Evolutionary conservation across 2,329 filamentous ascomycete genomes (phyloP), one percentile per base, ranked within the genome.

Genomic region (Delphinella strobiligena): DNA sequence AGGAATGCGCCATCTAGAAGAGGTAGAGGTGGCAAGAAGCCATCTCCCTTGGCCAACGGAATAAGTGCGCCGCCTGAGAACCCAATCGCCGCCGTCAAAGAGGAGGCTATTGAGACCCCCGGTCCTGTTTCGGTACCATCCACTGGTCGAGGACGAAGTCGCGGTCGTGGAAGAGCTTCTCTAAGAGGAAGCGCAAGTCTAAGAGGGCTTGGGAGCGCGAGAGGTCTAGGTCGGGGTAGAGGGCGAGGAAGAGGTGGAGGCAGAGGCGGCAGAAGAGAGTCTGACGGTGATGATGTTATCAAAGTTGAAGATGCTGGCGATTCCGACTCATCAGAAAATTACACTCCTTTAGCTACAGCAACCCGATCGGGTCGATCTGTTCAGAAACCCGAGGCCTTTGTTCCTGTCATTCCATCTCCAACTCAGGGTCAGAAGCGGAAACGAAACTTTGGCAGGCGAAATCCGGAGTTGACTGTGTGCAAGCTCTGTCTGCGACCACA

Each of bases 281-380:
- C 33, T 9, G 42, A 36, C 17, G 34, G 50, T 31, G 51, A 47
- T 44, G 60, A 33, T 61, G 61, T 42, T 51, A 57, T 32, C 45
- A 49, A 35, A 18, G 41, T 43, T 9, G 38, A 45, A 19, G 55
- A 57, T 16, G 49, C 56, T 36, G 61, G 62, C 37, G 61, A 61
- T 29, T 58, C 41, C 9, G 45, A 37, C 9, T 51, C 53, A 4
- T 51, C 51, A 33, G 54, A 53, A 31, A 51, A 49, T 35, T 67
- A 72, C 46, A 72, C 71, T 7, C 68, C 69, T 15, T 63, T 74
- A 14, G 70, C 74, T 3, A 82, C 76, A 19, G 78, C 74, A 54
- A 87, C 82, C 8, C 83, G 85, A 54, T 88, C 81, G 15, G 83
- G 83, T 29, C 74, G 83, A 45, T 75, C 79, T 43, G 72, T 86